phyloP scores from a whole-genome alignment of 2,329 filamentous ascomycete species.

The Lomentospora prolificans region DNA sequence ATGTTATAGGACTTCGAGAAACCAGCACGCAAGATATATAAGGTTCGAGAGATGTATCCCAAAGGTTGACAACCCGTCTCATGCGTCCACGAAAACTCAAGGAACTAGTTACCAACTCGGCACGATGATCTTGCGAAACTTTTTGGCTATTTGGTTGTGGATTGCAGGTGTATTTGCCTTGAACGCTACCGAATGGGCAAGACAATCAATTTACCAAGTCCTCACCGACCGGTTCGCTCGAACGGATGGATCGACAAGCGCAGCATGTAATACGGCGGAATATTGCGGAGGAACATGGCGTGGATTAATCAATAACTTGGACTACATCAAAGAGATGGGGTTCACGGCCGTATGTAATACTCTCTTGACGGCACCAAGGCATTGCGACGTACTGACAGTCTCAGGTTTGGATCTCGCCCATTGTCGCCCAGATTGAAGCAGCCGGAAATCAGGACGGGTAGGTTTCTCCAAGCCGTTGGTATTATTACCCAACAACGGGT shows the following conservation, averaged over 20 bases:
- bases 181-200: constrained; percentile 24
- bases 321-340: constrained; percentile 39
- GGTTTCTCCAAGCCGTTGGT: neutral
- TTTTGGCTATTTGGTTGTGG: neutral
- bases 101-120: too few relatives aligned
- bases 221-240: constrained; percentile 33
- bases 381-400: neutral
- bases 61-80: too few relatives aligned
- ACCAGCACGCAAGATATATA: too few relatives aligned
- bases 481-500: neutral
- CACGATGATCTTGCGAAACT: neutral
- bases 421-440: constrained; percentile 28
- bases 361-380: neutral
- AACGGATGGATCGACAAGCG: constrained; percentile 24
- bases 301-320: constrained; percentile 36
- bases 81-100: too few relatives aligned
- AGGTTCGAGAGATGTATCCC: too few relatives aligned
- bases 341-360: constrained; percentile 23
- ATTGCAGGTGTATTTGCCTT: constrained; percentile 13
- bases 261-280: constrained; percentile 18
- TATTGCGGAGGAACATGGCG: constrained; percentile 43
- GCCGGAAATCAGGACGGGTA: constrained; percentile 16
- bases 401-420: constrained; percentile 32
- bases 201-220: constrained; percentile 35
- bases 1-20: neutral